These are phyloP conservation scores for Magnolia changhungtana DNA, from an alignment of 164 flowering plant genomes.

Conservation along the genomic window DNA sequence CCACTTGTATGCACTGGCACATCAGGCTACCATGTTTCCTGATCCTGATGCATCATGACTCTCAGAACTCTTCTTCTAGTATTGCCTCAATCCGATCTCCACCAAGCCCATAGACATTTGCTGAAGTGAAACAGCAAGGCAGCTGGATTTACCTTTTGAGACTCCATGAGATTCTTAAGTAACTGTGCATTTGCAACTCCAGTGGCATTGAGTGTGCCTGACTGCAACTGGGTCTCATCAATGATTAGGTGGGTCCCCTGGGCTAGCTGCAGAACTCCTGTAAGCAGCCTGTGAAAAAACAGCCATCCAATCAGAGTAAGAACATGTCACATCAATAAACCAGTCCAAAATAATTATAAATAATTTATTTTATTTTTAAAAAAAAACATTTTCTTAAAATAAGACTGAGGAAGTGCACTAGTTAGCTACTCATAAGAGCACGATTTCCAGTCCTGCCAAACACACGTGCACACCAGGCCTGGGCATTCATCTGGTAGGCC, in stretches of 20 bases:
- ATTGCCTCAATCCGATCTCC: background rate
- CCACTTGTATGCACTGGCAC: no score
- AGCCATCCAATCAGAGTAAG: background rate
- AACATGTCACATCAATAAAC: background rate
- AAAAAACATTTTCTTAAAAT: no score
- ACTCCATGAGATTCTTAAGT: conserved; percentile 61
- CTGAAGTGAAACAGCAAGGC: background rate
- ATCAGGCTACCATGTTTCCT: no score
- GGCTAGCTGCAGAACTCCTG: conserved; percentile 76
- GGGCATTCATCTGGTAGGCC: no score
- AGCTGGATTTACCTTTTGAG: conserved; percentile 59
- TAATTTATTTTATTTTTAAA: no score
- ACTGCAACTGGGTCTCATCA: conserved; percentile 72
- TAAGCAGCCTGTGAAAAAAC: conserved; percentile 46
- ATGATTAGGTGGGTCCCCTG: conserved; percentile 79
- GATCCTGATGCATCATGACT: no score
- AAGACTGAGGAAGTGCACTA: no score
- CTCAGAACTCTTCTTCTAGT: no score
- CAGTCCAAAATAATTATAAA: no score
- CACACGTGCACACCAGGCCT: no score
- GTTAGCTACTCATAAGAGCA: no score
- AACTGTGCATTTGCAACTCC: conserved; percentile 71
- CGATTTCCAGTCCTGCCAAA: no score
- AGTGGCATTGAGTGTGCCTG: conserved; percentile 66
- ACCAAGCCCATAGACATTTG: background rate